Evolutionary conservation across 371 early-diverging fungal genomes (phyloP).

Genomic region (Mortierella polycephala): DNA sequence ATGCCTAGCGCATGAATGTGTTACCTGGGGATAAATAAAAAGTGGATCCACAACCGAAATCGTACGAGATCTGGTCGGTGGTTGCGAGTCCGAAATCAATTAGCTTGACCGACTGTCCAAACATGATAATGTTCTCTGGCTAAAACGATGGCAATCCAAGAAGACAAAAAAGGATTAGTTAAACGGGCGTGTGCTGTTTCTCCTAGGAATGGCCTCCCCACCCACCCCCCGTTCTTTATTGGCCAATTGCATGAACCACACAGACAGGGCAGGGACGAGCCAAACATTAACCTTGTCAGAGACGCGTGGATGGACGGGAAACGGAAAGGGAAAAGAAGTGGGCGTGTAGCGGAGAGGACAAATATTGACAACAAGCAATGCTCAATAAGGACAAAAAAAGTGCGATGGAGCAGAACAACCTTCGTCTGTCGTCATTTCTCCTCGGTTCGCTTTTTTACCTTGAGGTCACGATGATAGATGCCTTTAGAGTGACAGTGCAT

Average conservation of each 20-base stretch:
- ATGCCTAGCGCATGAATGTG: not conserved
- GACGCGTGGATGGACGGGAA: not conserved
- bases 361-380: too few species aligned
- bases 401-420: not conserved
- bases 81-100: slow-evolving; percentile 97
- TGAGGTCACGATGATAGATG: slow-evolving; percentile 80
- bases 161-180: not conserved
- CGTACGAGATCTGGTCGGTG: slow-evolving; percentile 72
- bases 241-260: not conserved
- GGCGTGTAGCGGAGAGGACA: too few species aligned
- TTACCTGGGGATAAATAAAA: slow-evolving; percentile 93
- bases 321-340: too few species aligned
- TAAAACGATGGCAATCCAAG: slow-evolving; percentile 1
- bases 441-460: slow-evolving; percentile 55
- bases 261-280: too few species aligned
- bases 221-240: too few species aligned
- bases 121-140: slow-evolving; percentile 72
- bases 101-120: slow-evolving; percentile 75
- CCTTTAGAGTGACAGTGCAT: slow-evolving; percentile 65
- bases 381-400: not conserved
- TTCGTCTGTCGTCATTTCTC: slow-evolving; percentile 3
- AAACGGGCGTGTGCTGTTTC: not conserved
- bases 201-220: not conserved
- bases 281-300: not conserved
- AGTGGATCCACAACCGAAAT: slow-evolving; percentile 92